These are phyloP conservation scores for Paradendryphiella salina DNA, from an alignment of 2,329 filamentous ascomycete genomes.

Conservation along the genomic window DNA sequence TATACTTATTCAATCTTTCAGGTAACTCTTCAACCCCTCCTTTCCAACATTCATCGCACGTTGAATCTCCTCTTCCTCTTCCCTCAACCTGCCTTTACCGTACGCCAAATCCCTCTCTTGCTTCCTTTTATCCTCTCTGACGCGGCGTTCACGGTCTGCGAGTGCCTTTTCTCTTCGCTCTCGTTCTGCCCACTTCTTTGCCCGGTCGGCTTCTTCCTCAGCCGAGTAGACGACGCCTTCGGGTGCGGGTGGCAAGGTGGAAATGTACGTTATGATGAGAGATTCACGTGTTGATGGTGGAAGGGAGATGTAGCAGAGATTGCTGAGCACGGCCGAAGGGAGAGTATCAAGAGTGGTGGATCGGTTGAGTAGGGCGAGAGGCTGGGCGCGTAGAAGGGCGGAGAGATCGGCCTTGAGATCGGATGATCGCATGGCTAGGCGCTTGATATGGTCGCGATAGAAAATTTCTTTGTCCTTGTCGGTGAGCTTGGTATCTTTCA, in stretches of 20 bases:
- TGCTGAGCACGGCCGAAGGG: slow-evolving; percentile 64
- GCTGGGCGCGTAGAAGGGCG: slow-evolving; percentile 64
- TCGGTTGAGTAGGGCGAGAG: slow-evolving; percentile 62
- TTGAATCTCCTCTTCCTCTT: slow-evolving; percentile 70
- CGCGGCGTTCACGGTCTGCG: slow-evolving; percentile 63
- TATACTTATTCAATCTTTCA: slow-evolving; percentile 40
- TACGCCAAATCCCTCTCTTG: slow-evolving; percentile 63
- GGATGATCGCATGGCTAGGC: slow-evolving; percentile 66
- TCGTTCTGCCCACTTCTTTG: slow-evolving; percentile 42
- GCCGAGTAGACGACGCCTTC: slow-evolving; percentile 47
- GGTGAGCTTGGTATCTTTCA: slow-evolving; percentile 67
- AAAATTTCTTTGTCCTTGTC: slow-evolving; percentile 76
- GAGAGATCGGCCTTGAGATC: slow-evolving; percentile 71
- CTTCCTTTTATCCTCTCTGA: slow-evolving; percentile 65
- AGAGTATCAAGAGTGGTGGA: slow-evolving; percentile 60
- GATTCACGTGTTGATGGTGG: slow-evolving; percentile 63
- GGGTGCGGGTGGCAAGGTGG: slow-evolving; percentile 64
- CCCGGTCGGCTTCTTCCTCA: slow-evolving; percentile 58
- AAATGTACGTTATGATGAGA: slow-evolving; percentile 68
- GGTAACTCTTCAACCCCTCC: slow-evolving; percentile 65
- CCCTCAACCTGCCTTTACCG: slow-evolving; percentile 64
- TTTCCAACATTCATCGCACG: slow-evolving; percentile 70
- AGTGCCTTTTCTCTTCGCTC: slow-evolving; percentile 66
- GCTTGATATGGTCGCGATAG: slow-evolving; percentile 73
- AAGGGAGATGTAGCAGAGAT: slow-evolving; percentile 71